Conservation (phyloP, 192 early-diverging fungal genomes). For the Umbelopsis sp. region DNA sequence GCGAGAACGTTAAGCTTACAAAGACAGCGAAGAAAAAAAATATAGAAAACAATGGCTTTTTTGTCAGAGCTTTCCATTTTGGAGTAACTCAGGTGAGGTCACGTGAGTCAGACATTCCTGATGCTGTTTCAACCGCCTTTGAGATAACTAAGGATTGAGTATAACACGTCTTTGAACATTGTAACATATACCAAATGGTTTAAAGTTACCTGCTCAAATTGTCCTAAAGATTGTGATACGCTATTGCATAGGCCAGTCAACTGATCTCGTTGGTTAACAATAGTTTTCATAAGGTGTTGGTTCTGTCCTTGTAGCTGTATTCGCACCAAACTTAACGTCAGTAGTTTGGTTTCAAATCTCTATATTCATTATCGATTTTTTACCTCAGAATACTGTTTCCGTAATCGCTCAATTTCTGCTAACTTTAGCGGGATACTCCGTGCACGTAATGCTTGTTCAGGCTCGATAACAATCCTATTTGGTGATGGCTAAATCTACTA, state of each 20-base stretch:
- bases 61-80: neutral
- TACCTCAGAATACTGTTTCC: slow-evolving; percentile 5
- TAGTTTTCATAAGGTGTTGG: neutral
- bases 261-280: slow-evolving; percentile 4
- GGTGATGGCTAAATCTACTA: neutral
- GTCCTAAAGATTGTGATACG: neutral
- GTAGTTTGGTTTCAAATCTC: too few species aligned
- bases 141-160: neutral
- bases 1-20: neutral
- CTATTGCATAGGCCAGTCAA: neutral
- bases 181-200: neutral
- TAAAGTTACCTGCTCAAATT: neutral
- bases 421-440: neutral
- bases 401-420: neutral
- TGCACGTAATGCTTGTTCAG: neutral
- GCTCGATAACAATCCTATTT: neutral
- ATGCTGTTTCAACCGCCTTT: neutral
- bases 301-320: slow-evolving; percentile 2
- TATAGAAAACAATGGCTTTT: neutral
- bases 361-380: too few species aligned
- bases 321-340: too few species aligned
- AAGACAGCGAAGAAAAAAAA: neutral
- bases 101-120: neutral
- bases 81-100: neutral
- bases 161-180: too few species aligned